phyloP scores from a whole-genome alignment of 768 basidiomycete genomes.

The Tulasnella sp. region DNA sequence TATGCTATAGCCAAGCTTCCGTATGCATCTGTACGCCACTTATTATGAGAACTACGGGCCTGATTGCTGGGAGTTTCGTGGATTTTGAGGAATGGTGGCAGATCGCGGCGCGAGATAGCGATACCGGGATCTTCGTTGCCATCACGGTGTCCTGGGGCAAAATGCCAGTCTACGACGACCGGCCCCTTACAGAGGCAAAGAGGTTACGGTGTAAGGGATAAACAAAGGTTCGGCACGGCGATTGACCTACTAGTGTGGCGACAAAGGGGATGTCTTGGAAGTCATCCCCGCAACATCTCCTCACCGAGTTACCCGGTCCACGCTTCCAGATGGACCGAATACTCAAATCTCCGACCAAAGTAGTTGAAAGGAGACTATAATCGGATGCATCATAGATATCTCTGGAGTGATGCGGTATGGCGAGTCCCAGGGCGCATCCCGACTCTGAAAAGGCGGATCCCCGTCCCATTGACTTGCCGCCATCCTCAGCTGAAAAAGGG shows the following conservation, averaged over 20 bases:
- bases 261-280: background rate
- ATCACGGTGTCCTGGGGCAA: background rate
- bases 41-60: background rate
- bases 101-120: background rate
- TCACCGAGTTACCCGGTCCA: background rate
- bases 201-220: too few relatives aligned
- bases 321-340: background rate
- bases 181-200: too few relatives aligned
- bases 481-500: background rate
- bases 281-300: background rate
- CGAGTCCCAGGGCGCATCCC: background rate
- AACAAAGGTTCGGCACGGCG: background rate
- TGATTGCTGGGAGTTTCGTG: background rate
- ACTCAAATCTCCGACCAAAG: background rate
- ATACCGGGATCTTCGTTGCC: background rate
- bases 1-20: background rate
- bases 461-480: background rate
- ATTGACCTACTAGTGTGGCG: background rate
- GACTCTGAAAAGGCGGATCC: background rate
- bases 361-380: background rate
- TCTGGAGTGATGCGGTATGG: background rate
- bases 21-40: background rate
- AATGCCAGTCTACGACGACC: background rate
- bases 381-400: background rate
- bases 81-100: background rate